Base-by-base conservation (phyloP, 345 rosid genomes). In the Hirschfeldia incana region DNA sequence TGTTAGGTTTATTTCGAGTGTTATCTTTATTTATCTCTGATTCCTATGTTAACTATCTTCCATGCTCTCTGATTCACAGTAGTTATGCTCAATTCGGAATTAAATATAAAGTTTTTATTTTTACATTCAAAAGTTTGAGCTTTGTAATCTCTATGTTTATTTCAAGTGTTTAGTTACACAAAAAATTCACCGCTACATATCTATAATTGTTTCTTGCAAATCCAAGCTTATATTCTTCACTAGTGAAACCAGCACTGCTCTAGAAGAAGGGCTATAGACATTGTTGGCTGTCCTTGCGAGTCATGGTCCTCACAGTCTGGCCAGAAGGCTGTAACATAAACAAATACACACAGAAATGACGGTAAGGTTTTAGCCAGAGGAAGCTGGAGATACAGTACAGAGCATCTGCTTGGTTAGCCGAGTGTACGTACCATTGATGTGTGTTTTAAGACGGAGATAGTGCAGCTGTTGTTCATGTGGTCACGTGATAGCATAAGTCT, bases 401-500 rank as follows among this genome's bases (percentile, higher is more conserved):
- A 34, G 60, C 6, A 11, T 21, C 21, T 30, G 77, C 62, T 66
- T 58, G 39, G 26, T 32, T 33, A 72, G 10, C 26, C 39, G 32
- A 59, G 75, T 70, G 37, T 82, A 33, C 36, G 36, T 36, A 90
- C 98, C 75, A 84, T 64, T 29, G 85, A 87, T 60, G 92, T 85
- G 89, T 93, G 97, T 80, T 89, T 93, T 64, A 90, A 84, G 74
- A 90, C 63, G 61, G 86, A 80, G 68, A 88, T 37, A 4, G 83
- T 81, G 84, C 76, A 74, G 64, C 66, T 59, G 64, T 53, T 79
- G 79, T 79, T 89, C 39, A 73, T 83, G 32, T 37, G 80, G 65
- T 86, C 85, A 13, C 80, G 85, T 17, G 87, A 85, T 29, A 91
- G 81, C 76, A 85, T 76, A 63, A 93, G 89, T 86, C 98, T 88